These are phyloP conservation scores for Salix caprea DNA, from an alignment of 345 rosid species.

Conservation along the genomic window DNA sequence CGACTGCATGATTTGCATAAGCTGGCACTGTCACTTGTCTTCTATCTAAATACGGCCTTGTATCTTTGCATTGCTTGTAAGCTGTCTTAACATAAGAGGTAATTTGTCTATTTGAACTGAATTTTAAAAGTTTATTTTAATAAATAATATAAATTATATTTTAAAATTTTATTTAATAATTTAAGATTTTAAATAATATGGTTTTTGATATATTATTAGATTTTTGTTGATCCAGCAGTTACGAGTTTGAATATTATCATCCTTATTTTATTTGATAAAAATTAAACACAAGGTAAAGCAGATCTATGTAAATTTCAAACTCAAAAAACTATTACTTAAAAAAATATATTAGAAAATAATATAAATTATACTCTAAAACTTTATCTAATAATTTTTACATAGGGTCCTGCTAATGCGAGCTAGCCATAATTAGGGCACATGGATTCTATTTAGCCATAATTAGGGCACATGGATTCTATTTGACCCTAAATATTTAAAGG, in stretches of 20 bases:
- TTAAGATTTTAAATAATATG: fast-evolving
- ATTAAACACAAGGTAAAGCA: fast-evolving
- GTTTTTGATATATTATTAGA: too few relatives aligned
- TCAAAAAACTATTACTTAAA: too few relatives aligned
- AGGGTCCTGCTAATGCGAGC: background rate
- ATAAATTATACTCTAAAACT: too few relatives aligned
- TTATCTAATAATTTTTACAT: too few relatives aligned
- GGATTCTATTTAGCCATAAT: background rate
- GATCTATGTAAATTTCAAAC: fast-evolving
- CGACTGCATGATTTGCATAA: background rate
- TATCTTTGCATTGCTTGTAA: background rate
- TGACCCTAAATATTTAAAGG: background rate
- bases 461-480: background rate
- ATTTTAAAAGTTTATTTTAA: background rate
- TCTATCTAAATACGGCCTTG: background rate
- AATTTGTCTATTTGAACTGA: background rate
- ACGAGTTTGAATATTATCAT: fast-evolving
- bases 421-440: background rate
- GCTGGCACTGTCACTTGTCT: background rate
- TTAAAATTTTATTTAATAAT: too few relatives aligned
- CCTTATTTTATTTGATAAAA: too few relatives aligned
- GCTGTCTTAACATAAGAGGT: background rate
- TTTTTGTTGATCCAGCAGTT: too few relatives aligned
- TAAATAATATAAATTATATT: too few relatives aligned
- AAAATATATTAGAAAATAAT: too few relatives aligned